Conservation (phyloP, 179 eudicot genomes). For the Beta lomatogona region DNA sequence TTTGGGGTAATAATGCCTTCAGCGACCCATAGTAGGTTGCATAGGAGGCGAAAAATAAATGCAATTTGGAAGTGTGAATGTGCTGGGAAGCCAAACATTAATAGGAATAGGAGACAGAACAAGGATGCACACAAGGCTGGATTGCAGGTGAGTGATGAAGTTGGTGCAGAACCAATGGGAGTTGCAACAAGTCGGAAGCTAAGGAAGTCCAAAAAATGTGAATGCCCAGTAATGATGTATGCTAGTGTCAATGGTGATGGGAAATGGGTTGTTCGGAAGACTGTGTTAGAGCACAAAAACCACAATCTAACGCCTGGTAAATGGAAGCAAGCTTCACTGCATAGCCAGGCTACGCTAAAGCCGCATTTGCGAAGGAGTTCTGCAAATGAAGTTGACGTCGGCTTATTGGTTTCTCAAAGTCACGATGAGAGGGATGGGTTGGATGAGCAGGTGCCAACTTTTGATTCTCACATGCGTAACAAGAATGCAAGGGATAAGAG, state of each 20-base stretch:
- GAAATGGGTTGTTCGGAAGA: not conserved
- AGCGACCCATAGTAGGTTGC: not conserved
- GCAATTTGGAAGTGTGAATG: not conserved
- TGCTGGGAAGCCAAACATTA: not conserved
- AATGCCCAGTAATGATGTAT: not conserved
- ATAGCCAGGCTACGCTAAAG: too few species aligned
- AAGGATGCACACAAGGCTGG: not conserved
- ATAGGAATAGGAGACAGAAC: not conserved
- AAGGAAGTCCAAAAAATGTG: not conserved
- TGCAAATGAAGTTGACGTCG: too few species aligned
- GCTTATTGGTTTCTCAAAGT: not conserved
- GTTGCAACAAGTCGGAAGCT: not conserved
- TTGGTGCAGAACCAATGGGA: not conserved
- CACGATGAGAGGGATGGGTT: not conserved
- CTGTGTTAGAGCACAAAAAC: not conserved
- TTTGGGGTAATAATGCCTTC: slow-evolving; percentile 3
- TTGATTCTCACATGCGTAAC: not conserved
- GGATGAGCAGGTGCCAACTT: not conserved
- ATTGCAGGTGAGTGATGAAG: not conserved
- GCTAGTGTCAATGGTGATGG: not conserved
- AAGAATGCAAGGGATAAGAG: not conserved
- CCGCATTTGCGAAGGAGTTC: too few species aligned
- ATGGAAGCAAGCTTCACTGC: not conserved
- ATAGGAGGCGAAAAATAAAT: too few species aligned
- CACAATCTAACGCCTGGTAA: not conserved